These are phyloP conservation scores for Yarrowia sp. DNA, from an alignment of 805 yeast species.

Conservation along the genomic window DNA sequence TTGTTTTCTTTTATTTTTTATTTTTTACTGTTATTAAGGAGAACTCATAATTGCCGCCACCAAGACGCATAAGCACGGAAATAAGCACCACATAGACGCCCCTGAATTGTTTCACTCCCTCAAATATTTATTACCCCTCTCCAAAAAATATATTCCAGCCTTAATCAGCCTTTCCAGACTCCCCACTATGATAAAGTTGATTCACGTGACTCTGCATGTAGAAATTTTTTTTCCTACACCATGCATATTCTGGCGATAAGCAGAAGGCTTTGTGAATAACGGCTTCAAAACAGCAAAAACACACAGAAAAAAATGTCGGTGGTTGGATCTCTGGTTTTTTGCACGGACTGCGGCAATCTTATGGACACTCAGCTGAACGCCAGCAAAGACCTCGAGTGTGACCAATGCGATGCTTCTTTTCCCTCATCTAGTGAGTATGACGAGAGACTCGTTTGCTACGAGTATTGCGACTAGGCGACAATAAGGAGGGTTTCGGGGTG, in stretches of 20 bases:
- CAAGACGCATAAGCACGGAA: no score
- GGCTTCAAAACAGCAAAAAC: no score
- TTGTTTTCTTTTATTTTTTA: no score
- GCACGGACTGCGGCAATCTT: conserved; percentile 88
- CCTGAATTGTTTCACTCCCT: no score
- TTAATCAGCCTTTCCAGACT: no score
- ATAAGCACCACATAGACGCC: no score
- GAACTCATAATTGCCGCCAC: no score
- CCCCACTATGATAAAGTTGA: not conserved
- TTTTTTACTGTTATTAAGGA: no score
- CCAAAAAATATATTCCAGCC: no score
- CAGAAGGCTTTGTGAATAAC: not conserved
- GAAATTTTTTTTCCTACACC: conserved; percentile 7
- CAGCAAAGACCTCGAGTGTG: conserved; percentile 53
- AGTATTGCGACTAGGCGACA: no score
- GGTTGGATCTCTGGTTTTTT: conserved; percentile 92
- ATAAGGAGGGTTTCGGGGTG: no score
- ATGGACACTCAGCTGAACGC: conserved; percentile 63
- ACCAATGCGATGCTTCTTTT: conserved; percentile 47
- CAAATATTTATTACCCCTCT: not conserved
- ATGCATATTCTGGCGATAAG: conserved; percentile 19
- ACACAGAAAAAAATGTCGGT: conserved; percentile 62
- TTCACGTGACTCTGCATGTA: not conserved
- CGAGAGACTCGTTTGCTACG: no score
- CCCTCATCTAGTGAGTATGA: conserved; percentile 41